phyloP scores from a whole-genome alignment of 2,329 filamentous ascomycete genomes.

The Calonectria leucothoes region DNA sequence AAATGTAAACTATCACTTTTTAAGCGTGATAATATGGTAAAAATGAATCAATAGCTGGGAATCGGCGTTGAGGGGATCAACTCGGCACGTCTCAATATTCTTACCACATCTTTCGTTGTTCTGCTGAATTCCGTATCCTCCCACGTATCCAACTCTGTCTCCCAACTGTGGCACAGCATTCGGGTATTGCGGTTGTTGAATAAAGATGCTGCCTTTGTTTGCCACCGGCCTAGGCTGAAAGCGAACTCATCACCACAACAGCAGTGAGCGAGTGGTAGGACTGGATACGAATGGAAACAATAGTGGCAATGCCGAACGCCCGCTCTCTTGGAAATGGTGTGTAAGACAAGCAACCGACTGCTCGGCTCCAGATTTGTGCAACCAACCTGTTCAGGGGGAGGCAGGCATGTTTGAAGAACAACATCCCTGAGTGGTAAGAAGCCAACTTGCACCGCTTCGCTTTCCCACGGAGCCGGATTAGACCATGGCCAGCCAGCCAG shows the following conservation, averaged over 20 bases:
- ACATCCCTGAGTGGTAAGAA: not conserved
- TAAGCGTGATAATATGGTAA: slow-evolving; percentile 24
- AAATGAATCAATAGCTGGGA: slow-evolving; percentile 23
- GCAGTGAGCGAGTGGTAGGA: not conserved
- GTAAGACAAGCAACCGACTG: not conserved
- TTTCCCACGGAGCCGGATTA: not conserved
- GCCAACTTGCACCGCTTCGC: not conserved
- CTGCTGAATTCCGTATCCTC: not conserved
- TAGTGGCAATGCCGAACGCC: slow-evolving; percentile 12
- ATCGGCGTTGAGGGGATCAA: slow-evolving; percentile 27
- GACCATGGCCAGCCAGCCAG: not conserved
- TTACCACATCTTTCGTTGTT: not conserved
- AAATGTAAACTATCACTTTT: slow-evolving; percentile 27
- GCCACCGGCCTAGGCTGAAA: not conserved
- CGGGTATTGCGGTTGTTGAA: not conserved
- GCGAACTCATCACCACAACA: not conserved
- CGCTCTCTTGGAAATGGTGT: slow-evolving; percentile 1
- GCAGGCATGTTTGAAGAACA: not conserved
- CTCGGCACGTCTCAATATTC: slow-evolving; percentile 8
- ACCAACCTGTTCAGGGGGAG: slow-evolving; percentile 7
- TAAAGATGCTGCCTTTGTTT: not conserved
- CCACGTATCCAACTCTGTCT: not conserved
- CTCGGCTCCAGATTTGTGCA: not conserved
- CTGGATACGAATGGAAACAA: not conserved
- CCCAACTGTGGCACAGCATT: not conserved